Evolutionary conservation across 2,329 filamentous ascomycete genomes (phyloP), one percentile per base, ranked within the genome.

Genomic region (Grosmannia penicillata): DNA sequence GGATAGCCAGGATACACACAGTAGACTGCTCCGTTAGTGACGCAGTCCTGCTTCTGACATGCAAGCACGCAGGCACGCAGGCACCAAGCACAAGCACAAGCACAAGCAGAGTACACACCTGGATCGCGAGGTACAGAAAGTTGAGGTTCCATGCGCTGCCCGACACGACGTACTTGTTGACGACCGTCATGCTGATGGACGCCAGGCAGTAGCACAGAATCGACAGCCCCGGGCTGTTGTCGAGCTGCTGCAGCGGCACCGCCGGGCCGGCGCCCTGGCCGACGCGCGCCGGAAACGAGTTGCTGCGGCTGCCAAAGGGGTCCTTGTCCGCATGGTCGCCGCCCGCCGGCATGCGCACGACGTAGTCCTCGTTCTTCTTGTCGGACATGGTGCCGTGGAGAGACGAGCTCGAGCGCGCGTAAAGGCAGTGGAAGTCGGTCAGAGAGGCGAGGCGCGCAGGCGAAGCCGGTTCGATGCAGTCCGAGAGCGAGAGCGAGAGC

Each of bases 151-250:
- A 98, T 48, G 80, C 74, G 37, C 72, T 70, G 43, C 91, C 91
- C 8, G 85, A 95, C 33, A 98, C 75, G 45, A 95, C 87, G 59
- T 93, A 98, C 70, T 98, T 98, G 66, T 98, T 98, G 59, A 93
- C 91, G n/a, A 95, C 83, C 8, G 91, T 98, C 91, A 98, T 98
- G 59, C 89, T 74, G 56, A 98, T 98, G n/a, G 87, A 95, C 38
- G 89, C 84, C 52, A 82, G 68, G 61, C 91, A 98, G 68, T 98
- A 98, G 35, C 83, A 76, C 47, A 93, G 56, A 51, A 98, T 82
- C 18, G 89, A 86, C 34, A 91, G 57, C 33, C 74, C 65, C 14
- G 86, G 83, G 59, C 76, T 91, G 61, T 86, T 84, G 51, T 78
- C 72, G 45, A 85, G 56, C 50, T 65, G 62, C 45, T 65, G 57